These are phyloP conservation scores for Phytophthora rubi DNA, from an alignment of 352 stramenopile genomes.

Conservation along the genomic window DNA sequence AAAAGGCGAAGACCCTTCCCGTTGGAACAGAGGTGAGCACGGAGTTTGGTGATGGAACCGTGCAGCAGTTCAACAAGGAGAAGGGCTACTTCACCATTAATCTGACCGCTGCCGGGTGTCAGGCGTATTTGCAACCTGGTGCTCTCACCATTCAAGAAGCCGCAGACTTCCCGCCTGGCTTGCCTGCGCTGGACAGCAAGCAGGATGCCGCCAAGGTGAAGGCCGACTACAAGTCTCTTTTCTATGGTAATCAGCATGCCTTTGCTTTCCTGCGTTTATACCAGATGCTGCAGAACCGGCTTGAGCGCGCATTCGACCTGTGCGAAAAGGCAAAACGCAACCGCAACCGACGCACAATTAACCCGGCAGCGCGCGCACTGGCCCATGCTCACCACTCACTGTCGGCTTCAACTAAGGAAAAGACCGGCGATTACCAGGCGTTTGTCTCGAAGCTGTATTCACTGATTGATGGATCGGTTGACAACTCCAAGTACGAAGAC, in stretches of 20 bases:
- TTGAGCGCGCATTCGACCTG: constrained; percentile 82
- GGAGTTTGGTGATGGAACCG: constrained; percentile 82
- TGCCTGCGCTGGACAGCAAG: constrained; percentile 71
- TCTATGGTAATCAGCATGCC: constrained; percentile 84
- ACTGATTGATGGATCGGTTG: constrained; percentile 86
- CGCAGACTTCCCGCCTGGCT: constrained; percentile 72
- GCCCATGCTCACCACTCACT: constrained; percentile 74
- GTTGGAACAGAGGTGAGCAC: constrained; percentile 79
- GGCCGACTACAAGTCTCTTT: constrained; percentile 53
- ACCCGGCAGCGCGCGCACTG: constrained; percentile 79
- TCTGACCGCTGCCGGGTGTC: constrained; percentile 53
- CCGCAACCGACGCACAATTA: constrained; percentile 86
- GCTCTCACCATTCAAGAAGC: constrained; percentile 81
- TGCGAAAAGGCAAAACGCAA: constrained; percentile 90
- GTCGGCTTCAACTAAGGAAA: constrained; percentile 58
- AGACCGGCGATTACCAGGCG: constrained; percentile 86
- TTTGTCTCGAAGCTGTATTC: constrained; percentile 90
- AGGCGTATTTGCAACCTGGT: constrained; percentile 79
- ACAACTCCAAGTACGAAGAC: constrained; percentile 91
- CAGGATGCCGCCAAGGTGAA: constrained; percentile 51
- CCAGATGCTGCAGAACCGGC: constrained; percentile 85
- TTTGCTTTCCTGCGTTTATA: constrained; percentile 92
- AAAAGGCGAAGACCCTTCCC: constrained; percentile 71
- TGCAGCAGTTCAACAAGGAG: constrained; percentile 76
- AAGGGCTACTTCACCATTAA: constrained; percentile 74